Evolutionary conservation across 139 green algal genomes (phyloP).

Genomic region (Chlamydomonas asymmetrica): DNA sequence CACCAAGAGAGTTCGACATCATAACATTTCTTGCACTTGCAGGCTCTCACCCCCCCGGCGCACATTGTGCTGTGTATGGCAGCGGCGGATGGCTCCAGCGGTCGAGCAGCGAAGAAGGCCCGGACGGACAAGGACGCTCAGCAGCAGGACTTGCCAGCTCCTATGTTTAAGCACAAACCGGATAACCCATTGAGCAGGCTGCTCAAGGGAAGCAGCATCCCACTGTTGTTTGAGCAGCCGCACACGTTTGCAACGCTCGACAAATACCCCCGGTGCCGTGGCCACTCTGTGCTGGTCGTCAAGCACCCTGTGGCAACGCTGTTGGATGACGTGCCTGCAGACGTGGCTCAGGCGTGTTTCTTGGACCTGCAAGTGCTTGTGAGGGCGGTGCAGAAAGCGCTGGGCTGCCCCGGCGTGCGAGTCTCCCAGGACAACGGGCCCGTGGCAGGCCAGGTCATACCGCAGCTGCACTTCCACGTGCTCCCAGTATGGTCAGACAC

Average conservation of each 20-base stretch:
- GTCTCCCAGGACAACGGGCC: slow-evolving; percentile 41
- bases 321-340: slow-evolving; percentile 33
- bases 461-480: slow-evolving; percentile 59
- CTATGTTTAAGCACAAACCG: no score
- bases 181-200: slow-evolving; percentile 16
- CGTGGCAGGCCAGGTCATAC: slow-evolving; percentile 47
- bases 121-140: no score
- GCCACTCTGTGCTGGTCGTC: slow-evolving; percentile 47
- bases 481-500: slow-evolving; percentile 32
- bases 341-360: slow-evolving; percentile 10
- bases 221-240: slow-evolving; percentile 28
- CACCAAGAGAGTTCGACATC: no score
- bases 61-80: no score
- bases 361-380: slow-evolving; percentile 41
- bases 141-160: no score
- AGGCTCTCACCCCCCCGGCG: no score
- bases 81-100: no score
- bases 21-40: no score
- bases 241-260: slow-evolving; percentile 46
- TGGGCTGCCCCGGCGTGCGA: slow-evolving; percentile 30
- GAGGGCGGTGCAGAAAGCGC: slow-evolving; percentile 38
- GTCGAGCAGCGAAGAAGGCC: no score
- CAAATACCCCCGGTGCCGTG: slow-evolving; percentile 31
- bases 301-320: slow-evolving; percentile 44
- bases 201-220: slow-evolving; percentile 6